A percentile compares a stretch with the other conserved stretches of the same genome.
Evolutionary conservation across 345 rosid species (phyloP).

Genomic region (Ricinus communis): DNA sequence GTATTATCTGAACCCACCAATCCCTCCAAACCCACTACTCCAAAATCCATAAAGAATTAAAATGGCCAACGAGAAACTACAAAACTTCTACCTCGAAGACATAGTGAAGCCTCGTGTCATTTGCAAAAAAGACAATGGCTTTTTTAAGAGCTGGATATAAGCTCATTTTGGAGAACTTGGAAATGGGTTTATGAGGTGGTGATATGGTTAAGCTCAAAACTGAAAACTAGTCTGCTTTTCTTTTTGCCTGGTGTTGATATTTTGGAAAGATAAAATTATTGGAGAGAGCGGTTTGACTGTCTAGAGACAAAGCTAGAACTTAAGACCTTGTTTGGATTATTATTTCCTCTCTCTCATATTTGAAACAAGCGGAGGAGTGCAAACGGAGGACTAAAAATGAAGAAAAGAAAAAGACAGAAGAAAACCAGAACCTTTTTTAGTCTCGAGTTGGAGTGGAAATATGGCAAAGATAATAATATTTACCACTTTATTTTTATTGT

Average conservation of each 20-base stretch:
- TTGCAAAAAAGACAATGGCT: conserved; percentile 9
- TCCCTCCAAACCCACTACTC: conserved; percentile 49
- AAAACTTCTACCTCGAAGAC: conserved; percentile 15
- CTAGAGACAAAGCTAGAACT: not conserved
- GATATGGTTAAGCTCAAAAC: not conserved
- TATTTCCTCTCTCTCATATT: not conserved
- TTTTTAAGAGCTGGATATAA: not conserved
- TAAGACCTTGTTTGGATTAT: not conserved
- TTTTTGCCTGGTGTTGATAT: not conserved
- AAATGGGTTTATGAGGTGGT: too few species aligned
- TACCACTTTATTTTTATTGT: too few species aligned
- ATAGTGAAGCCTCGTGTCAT: conserved; percentile 2
- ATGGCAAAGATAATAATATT: too few species aligned
- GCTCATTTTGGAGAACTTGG: not conserved
- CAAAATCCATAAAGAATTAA: conserved; percentile 48
- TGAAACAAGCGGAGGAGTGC: not conserved
- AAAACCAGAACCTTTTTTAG: too few species aligned
- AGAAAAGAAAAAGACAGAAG: too few species aligned
- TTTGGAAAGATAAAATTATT: conserved; percentile 2
- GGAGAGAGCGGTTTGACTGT: conserved; percentile 4
- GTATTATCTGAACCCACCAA: conserved; percentile 37
- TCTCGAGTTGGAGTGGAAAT: too few species aligned
- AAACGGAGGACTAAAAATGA: not conserved
- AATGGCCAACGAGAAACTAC: conserved; percentile 15
- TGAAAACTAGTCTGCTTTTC: not conserved